Evolutionary conservation across 2,329 filamentous ascomycete genomes (phyloP).

Genomic region (Fusarium haematococcum): DNA sequence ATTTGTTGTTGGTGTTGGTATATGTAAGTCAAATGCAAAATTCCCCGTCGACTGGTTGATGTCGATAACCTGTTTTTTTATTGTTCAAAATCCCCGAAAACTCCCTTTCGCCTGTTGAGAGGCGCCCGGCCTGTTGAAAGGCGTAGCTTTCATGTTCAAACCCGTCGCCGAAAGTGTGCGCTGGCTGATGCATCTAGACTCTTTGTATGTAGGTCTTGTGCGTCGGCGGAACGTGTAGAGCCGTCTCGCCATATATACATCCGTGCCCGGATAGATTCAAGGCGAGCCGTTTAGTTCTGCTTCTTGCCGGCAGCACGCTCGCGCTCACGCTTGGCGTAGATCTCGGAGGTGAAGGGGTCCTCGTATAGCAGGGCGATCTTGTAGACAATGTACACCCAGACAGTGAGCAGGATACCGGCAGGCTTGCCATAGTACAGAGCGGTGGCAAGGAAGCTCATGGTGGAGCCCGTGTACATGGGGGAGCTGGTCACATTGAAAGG

Average conservation of each 20-base stretch:
- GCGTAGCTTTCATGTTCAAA: conserved; percentile 39
- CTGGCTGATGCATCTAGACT: conserved; percentile 18
- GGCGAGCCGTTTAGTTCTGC: conserved; percentile 53
- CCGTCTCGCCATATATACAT: conserved; percentile 9
- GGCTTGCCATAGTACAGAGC: conserved; percentile 89
- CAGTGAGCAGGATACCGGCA: conserved; percentile 82
- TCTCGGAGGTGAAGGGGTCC: conserved; percentile 93
- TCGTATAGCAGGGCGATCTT: conserved; percentile 85
- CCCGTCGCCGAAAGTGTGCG: conserved; percentile 26
- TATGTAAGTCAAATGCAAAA: conserved; percentile 23
- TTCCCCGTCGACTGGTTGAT: conserved; percentile 24
- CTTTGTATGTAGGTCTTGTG: background rate
- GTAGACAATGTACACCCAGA: conserved; percentile 82
- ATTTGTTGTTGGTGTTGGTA: conserved; percentile 25
- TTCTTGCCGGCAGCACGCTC: conserved; percentile 68
- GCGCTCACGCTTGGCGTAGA: conserved; percentile 87
- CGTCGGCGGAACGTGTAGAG: background rate
- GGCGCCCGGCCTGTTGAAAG: conserved; percentile 45
- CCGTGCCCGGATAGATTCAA: conserved; percentile 9
- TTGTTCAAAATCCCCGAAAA: conserved; percentile 29
- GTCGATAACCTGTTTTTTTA: conserved; percentile 34
- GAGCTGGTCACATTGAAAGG: conserved; percentile 92
- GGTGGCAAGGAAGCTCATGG: conserved; percentile 90
- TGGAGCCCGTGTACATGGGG: conserved; percentile 97
- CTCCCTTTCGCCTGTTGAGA: conserved; percentile 46